These are phyloP conservation scores for Colletotrichum spaethianum DNA, from an alignment of 2,329 filamentous ascomycete species.

Conservation along the genomic window DNA sequence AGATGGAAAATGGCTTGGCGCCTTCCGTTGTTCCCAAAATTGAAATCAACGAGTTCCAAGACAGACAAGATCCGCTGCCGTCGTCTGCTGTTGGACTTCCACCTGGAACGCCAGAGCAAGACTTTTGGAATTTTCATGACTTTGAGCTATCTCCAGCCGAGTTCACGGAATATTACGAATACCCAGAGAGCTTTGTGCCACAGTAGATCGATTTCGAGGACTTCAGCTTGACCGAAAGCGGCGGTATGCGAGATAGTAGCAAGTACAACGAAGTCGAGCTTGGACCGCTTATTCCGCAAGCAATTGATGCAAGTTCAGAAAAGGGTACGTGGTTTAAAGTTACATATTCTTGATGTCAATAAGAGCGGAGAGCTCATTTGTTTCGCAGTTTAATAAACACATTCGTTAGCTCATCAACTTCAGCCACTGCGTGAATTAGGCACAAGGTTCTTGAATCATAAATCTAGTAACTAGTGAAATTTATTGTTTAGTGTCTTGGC, in stretches of 20 bases:
- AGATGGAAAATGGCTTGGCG: neutral
- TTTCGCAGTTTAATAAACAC: rapidly evolving
- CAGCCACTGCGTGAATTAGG: rapidly evolving
- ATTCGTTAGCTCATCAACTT: neutral
- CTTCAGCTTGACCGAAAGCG: no score
- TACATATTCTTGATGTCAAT: neutral
- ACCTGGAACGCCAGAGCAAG: neutral
- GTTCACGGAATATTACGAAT: neutral
- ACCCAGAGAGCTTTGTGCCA: neutral
- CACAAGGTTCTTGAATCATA: no score
- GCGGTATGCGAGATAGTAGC: no score
- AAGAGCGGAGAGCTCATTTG: no score
- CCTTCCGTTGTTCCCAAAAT: neutral
- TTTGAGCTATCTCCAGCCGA: neutral
- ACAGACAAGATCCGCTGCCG: no score
- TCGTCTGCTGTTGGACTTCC: neutral
- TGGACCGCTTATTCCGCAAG: neutral
- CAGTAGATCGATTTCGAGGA: neutral
- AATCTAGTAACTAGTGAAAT: no score
- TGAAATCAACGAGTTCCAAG: neutral
- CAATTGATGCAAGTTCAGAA: neutral
- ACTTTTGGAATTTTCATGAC: neutral
- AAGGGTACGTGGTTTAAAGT: neutral
- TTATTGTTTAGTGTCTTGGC: no score
- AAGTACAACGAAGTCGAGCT: no score